These are phyloP conservation scores for Plantago major DNA, from an alignment of 257 asterid species.

Conservation along the genomic window DNA sequence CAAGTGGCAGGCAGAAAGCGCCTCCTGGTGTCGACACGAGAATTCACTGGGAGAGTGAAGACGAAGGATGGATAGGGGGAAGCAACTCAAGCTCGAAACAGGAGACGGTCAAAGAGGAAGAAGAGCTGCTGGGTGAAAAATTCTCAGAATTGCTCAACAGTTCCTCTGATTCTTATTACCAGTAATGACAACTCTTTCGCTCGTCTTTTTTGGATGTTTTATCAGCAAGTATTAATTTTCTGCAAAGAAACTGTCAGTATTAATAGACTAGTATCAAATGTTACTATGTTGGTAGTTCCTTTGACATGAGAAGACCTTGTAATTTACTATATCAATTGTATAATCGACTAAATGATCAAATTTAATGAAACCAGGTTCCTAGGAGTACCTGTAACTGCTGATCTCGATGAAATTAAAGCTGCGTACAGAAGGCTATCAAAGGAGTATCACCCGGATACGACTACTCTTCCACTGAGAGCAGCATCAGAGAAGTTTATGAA, in stretches of 20 bases:
- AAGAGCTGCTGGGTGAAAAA: slow-evolving; percentile 44
- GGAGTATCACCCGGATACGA: slow-evolving; percentile 95
- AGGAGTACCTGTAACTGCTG: slow-evolving; percentile 71
- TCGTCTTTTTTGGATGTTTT: not conserved
- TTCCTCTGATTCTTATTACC: slow-evolving; percentile 84
- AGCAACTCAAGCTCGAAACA: slow-evolving; percentile 28
- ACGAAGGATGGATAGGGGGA: slow-evolving; percentile 92
- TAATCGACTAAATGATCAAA: too few relatives aligned
- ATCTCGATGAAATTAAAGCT: slow-evolving; percentile 74
- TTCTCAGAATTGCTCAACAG: slow-evolving; percentile 72
- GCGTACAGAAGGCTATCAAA: slow-evolving; percentile 76
- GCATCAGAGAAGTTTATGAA: slow-evolving; percentile 86
- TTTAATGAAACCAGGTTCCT: slow-evolving; percentile 48
- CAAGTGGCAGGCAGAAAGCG: slow-evolving; percentile 35
- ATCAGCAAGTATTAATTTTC: not conserved
- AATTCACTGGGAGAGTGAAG: slow-evolving; percentile 87
- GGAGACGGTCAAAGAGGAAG: slow-evolving; percentile 42
- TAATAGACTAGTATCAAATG: too few relatives aligned
- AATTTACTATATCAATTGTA: not conserved
- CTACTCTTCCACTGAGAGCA: slow-evolving; percentile 74
- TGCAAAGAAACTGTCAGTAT: not conserved
- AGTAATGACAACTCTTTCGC: slow-evolving; percentile 35
- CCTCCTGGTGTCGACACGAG: slow-evolving; percentile 82
- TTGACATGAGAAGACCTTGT: too few relatives aligned
- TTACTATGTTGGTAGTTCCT: not conserved